phyloP scores from a whole-genome alignment of 2,329 filamentous ascomycete species.

The Phoma sp. region DNA sequence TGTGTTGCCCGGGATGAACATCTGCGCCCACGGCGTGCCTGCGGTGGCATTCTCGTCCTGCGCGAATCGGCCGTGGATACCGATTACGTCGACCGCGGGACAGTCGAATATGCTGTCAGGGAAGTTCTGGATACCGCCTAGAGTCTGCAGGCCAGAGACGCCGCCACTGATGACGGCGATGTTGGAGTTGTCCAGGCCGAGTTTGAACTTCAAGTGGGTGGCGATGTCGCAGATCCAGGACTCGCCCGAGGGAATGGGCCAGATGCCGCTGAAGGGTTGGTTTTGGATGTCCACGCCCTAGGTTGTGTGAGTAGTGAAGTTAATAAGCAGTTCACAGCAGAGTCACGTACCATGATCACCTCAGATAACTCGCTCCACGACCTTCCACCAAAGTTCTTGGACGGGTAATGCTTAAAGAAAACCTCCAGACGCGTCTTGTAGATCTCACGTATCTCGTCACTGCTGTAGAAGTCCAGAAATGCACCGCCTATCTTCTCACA shows the following conservation, averaged over 20 bases:
- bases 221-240: constrained; percentile 46
- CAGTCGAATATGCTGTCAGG: constrained; percentile 43
- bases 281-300: constrained; percentile 47
- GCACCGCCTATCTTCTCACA: constrained; percentile 40
- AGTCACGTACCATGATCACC: constrained; percentile 38
- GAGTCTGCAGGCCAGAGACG: constrained; percentile 38
- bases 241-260: constrained; percentile 43
- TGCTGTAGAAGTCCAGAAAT: constrained; percentile 47
- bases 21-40: constrained; percentile 43
- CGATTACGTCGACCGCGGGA: constrained; percentile 42
- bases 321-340: not conserved
- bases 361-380: constrained; percentile 41
- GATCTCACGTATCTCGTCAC: constrained; percentile 30
- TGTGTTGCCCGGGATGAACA: constrained; percentile 45
- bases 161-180: constrained; percentile 47
- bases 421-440: constrained; percentile 44
- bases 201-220: constrained; percentile 36
- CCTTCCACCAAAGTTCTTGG: constrained; percentile 41
- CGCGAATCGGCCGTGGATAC: constrained; percentile 43
- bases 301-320: not conserved
- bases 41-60: constrained; percentile 32
- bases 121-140: constrained; percentile 37
- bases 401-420: constrained; percentile 45
- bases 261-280: constrained; percentile 44
- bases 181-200: constrained; percentile 34